phyloP scores from a whole-genome alignment of 768 basidiomycete species.

The Filobasidium floriforme region DNA sequence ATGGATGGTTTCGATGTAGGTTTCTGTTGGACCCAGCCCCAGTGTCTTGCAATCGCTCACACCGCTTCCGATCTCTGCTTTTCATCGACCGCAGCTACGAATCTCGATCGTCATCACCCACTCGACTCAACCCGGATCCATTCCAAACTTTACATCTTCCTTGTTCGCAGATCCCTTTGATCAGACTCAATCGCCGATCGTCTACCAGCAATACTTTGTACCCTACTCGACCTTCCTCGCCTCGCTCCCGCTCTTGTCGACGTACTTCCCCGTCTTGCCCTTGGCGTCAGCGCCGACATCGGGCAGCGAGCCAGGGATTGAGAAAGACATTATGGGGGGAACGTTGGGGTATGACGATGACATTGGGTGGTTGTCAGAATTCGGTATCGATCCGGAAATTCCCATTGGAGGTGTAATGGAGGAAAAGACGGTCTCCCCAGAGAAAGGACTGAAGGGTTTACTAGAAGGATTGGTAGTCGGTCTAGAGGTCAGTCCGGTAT shows the following conservation, averaged over 20 bases:
- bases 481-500: not conserved
- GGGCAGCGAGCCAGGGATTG: not conserved
- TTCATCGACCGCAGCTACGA: not conserved
- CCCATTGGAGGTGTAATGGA: not conserved
- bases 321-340: too few relatives aligned
- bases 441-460: not conserved
- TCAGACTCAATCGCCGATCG: not conserved
- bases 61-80: too few relatives aligned
- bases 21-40: not conserved
- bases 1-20: not conserved
- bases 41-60: too few relatives aligned
- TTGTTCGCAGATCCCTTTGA: not conserved
- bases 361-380: not conserved
- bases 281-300: not conserved
- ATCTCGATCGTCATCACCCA: not conserved
- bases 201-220: not conserved
- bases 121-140: not conserved
- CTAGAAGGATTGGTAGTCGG: not conserved
- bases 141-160: not conserved
- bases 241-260: not conserved
- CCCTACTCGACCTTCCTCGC: conserved; percentile 1
- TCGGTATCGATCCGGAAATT: not conserved
- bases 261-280: not conserved
- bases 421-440: not conserved
- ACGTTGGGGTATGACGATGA: not conserved